These are phyloP conservation scores for Pilobolus umbonatus DNA, from an alignment of 192 early-diverging fungal species.

Conservation along the genomic window DNA sequence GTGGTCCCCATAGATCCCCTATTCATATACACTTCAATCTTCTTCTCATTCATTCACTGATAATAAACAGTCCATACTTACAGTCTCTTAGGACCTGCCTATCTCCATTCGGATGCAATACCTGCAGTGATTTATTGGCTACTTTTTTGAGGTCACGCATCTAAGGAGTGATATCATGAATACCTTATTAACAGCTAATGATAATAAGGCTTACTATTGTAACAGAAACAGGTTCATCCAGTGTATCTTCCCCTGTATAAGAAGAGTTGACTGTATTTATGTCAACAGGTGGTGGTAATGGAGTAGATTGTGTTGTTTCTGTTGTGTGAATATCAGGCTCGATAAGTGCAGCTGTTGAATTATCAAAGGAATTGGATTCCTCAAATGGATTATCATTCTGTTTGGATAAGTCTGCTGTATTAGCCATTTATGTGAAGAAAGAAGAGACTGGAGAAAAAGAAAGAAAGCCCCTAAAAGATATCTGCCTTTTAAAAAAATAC, in stretches of 20 bases:
- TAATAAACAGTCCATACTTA: constrained; percentile 31
- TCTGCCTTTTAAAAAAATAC: too few species aligned
- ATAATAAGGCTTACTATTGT: constrained; percentile 74
- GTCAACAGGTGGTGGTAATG: constrained; percentile 16
- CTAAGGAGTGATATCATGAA: too few species aligned
- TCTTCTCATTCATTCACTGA: not conserved
- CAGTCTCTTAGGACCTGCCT: constrained; percentile 72
- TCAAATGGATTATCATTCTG: constrained; percentile 13
- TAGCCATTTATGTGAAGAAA: too few species aligned
- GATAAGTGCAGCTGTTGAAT: constrained; percentile 9
- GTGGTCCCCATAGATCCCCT: constrained; percentile 97
- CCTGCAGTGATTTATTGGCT: constrained; percentile 65
- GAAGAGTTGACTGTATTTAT: constrained; percentile 1
- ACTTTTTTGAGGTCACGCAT: constrained; percentile 69
- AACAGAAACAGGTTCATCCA: constrained; percentile 90
- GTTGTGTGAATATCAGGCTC: constrained; percentile 30
- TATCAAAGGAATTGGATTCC: constrained; percentile 16
- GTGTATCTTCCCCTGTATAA: constrained; percentile 57
- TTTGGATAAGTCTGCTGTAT: constrained; percentile 15
- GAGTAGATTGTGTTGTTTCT: constrained; percentile 17
- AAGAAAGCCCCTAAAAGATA: too few species aligned
- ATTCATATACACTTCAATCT: constrained; percentile 34
- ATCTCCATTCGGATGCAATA: constrained; percentile 59
- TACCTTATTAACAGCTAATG: too few species aligned
- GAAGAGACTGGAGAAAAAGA: not conserved